Conservation (phyloP, 192 early-diverging fungal genomes). For the Spinellus fusiger region DNA sequence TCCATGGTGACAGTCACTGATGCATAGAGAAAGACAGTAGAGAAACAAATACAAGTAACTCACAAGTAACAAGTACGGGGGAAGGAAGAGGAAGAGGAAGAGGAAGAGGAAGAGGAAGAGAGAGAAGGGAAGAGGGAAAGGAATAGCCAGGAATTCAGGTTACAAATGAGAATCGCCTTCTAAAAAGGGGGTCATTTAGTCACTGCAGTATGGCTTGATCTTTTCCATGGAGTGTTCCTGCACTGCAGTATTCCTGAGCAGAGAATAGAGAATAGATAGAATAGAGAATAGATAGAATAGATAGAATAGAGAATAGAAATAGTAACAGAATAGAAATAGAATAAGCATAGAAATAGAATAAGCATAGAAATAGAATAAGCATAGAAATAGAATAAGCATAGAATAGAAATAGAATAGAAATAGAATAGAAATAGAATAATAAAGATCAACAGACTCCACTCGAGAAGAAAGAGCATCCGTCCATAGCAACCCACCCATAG, state of each 20-base stretch:
- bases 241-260: too few species aligned
- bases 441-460: slow-evolving; percentile 20
- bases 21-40: slow-evolving; percentile 8
- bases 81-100: slow-evolving; percentile 5
- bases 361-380: too few species aligned
- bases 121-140: background rate
- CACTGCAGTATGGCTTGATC: too few species aligned
- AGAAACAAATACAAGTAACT: background rate
- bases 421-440: slow-evolving; percentile 15
- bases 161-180: background rate
- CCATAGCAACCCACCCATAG: too few species aligned
- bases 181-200: background rate
- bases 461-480: too few species aligned
- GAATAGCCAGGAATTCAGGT: background rate
- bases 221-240: too few species aligned
- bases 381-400: background rate
- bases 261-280: too few species aligned
- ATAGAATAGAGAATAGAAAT: too few species aligned
- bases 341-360: too few species aligned
- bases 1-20: slow-evolving; percentile 1
- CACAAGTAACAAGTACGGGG: background rate
- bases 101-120: background rate
- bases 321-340: too few species aligned
- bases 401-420: background rate
- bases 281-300: too few species aligned